Evolutionary conservation across 148 eudicot species (phyloP), one percentile per base, ranked within the genome.

Genomic region (Rhododendron ferrugineum): DNA sequence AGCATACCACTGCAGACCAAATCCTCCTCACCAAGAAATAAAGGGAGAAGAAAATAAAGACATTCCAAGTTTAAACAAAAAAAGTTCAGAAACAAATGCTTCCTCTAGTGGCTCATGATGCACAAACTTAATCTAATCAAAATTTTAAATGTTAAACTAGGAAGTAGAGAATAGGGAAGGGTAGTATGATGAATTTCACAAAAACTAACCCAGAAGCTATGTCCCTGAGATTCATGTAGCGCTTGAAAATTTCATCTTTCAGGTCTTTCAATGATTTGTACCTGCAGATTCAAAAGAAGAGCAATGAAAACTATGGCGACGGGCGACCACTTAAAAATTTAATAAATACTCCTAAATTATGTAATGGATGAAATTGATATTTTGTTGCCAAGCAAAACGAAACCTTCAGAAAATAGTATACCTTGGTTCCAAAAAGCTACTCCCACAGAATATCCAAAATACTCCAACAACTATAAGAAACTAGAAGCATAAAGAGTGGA

Each of bases 181-280:
- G 6, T 40, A 7, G 56, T 2, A 37, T 52, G 18, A 44, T 26
- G 60, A 47, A 82, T 47, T 32, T 62, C 11, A 76, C 64, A 22
- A 68, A 80, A 77, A 88, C 94, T 62, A 62, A 97, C 99, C 99
- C 99, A 58, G 98, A 91, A 91, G 96, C 93, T 88, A 94, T 52
- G 75, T 97, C 98, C 90, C 87, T 90, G 42, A 94, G 90, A 90
- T 92, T 88, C 90, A 89, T 28, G 82, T 88, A 91, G 86, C 95
- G 95, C 36, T 90, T 87, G 47, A 91, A 88, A 28, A 97, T 90
- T 80, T 92, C 94, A 54, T 94, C 98, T 90, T 90, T 94, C 85
- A 92, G 90, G 87, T 97, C 95, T 89, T 97, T 97, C 88, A 94
- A 80, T 46, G 92, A 93, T 83, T 97, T 97, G 83, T 97, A 88